Percentiles rank a stretch among this genome's conserved stretches.
phyloP scores from a whole-genome alignment of 2,329 filamentous ascomycete species.

The Clonostachys chloroleuca region DNA sequence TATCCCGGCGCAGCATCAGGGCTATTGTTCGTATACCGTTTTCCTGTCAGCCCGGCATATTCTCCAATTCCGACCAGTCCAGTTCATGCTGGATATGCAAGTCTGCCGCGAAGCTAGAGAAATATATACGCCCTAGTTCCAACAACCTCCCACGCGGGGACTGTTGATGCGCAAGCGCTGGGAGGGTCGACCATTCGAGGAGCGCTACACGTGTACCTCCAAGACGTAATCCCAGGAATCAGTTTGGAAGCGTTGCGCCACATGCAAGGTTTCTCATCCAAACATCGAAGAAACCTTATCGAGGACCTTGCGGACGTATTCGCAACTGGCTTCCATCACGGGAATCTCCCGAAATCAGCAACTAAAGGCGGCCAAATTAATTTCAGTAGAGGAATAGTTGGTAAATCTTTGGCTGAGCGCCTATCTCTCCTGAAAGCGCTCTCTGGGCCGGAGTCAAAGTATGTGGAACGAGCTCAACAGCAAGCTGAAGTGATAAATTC shows the following conservation, averaged over 20 bases:
- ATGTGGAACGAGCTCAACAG: conserved; percentile 12
- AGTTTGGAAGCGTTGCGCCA: conserved; percentile 26
- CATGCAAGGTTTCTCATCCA: conserved; percentile 1
- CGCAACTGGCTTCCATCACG: conserved; percentile 25
- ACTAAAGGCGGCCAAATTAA: background rate
- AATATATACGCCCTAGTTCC: conserved; percentile 36
- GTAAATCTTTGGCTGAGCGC: conserved; percentile 31
- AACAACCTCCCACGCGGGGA: conserved; percentile 27
- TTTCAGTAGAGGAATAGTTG: conserved; percentile 24
- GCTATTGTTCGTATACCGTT: conserved; percentile 48
- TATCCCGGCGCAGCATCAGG: conserved; percentile 30
- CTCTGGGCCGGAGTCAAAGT: conserved; percentile 21
- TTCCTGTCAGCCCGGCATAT: conserved; percentile 27
- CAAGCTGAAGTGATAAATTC: conserved; percentile 26
- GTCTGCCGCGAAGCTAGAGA: conserved; percentile 27
- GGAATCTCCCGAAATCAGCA: background rate
- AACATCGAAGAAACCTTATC: conserved; percentile 23
- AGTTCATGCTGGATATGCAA: conserved; percentile 32
- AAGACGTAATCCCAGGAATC: conserved; percentile 34
- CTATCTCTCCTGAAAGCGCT: conserved; percentile 28
- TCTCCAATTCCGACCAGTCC: conserved; percentile 42
- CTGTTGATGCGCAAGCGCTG: conserved; percentile 11
- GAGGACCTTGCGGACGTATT: conserved; percentile 35
- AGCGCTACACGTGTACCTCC: conserved; percentile 30
- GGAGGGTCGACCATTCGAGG: background rate